These are phyloP conservation scores for Lactarius tabidus DNA, from an alignment of 768 basidiomycete species.

Conservation along the genomic window DNA sequence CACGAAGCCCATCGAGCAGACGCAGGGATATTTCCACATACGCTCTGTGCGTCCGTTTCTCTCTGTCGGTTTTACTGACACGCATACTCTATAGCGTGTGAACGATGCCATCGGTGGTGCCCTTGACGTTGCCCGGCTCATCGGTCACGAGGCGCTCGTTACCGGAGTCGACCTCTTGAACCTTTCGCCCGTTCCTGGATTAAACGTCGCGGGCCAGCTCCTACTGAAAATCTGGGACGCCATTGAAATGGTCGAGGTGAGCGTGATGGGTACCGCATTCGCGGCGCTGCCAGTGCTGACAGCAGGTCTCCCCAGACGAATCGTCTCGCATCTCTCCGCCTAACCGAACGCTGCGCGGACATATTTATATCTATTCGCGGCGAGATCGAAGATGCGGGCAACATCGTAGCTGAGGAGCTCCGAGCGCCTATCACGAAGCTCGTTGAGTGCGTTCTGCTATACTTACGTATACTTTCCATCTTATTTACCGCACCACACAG, in stretches of 20 bases:
- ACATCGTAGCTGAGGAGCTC: slow-evolving; percentile 46
- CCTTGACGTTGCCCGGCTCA: slow-evolving; percentile 40
- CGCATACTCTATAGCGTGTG: slow-evolving; percentile 24
- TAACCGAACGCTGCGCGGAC: too few species aligned
- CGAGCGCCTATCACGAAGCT: slow-evolving; percentile 47
- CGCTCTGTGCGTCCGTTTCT: slow-evolving; percentile 27
- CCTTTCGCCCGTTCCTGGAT: slow-evolving; percentile 53
- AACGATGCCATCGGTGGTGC: slow-evolving; percentile 33
- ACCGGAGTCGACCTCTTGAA: slow-evolving; percentile 42
- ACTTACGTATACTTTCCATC: slow-evolving; percentile 6
- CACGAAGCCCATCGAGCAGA: slow-evolving; percentile 31
- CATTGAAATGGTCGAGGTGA: slow-evolving; percentile 55
- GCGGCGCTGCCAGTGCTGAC: not conserved
- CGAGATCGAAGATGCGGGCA: slow-evolving; percentile 58
- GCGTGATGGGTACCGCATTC: not conserved
- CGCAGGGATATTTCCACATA: slow-evolving; percentile 30
- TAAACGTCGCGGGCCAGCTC: slow-evolving; percentile 47
- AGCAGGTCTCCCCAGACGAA: slow-evolving; percentile 47
- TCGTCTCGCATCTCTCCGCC: slow-evolving; percentile 61
- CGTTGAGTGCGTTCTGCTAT: slow-evolving; percentile 40
- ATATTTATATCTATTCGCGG: slow-evolving; percentile 57
- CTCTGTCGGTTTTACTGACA: not conserved
- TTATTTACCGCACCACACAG: slow-evolving; percentile 28
- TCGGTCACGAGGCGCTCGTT: slow-evolving; percentile 44
- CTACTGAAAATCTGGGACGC: slow-evolving; percentile 66